Evolutionary conservation across 139 green algal genomes (phyloP), one percentile per base, ranked within the genome.

Genomic region (Closterium sp.): DNA sequence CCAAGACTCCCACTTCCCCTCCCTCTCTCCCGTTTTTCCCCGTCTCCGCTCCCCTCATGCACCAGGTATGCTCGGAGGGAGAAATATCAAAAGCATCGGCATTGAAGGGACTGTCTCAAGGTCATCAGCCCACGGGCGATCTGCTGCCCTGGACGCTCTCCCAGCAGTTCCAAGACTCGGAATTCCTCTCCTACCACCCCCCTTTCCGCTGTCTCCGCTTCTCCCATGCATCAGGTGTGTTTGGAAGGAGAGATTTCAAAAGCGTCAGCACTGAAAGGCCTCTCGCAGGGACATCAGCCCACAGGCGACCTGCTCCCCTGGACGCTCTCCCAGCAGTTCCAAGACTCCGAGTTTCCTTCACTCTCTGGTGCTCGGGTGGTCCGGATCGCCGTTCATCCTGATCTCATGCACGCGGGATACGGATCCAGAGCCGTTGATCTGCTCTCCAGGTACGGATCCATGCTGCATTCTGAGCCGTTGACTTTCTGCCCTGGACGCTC

Each of bases 101-200:
- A 0, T 29, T 95, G 31, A 96, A 94, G 42, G 96, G 90, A 45
- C 95, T 99, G 90, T 95, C 97, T 3, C 94, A 96, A 32, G 98
- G 98, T 5, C 13, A 70, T 24, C 79, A 90, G 11, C 92, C 91
- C 21, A 95, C 97, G 92, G 98, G 98, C 30, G 98, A 99, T 95
- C 95, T 99, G 17, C 95, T 3, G 97, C 85, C 85, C 2, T 99
- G 98, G 98, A 99, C 97, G 19, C 92, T 99, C 29, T 96, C 96
- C 11, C 97, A 98, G 97, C 98, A 99, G 95, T 99, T 97, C 95
- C 97, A 98, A 96, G 98, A 99, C 94, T 79, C 95, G 3, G 97
- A 98, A 70, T 99, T 99, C 95, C 97, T 98, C 0, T 86, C 85
- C n/a, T n/a, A n/a, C n/a, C n/a, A n/a, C n/a, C n/a, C n/a, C n/a